phyloP scores from a whole-genome alignment of 768 basidiomycete species.

The Filobasidium floriforme region DNA sequence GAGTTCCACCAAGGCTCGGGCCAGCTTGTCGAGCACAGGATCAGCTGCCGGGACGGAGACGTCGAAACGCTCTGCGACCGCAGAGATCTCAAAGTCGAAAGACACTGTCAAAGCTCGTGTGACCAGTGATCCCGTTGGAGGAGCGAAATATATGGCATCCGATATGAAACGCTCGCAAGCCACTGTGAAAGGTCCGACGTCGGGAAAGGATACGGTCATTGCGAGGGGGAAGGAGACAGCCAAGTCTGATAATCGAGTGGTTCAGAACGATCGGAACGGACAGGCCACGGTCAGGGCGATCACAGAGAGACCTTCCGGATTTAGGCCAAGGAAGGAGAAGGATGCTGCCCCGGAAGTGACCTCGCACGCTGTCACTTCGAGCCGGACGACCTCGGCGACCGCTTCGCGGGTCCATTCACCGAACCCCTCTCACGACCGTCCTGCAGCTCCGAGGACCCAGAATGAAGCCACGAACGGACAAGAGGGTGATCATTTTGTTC shows the following conservation, averaged over 20 bases:
- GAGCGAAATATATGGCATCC: neutral
- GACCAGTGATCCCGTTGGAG: neutral
- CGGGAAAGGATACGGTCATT: neutral
- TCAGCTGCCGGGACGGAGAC: neutral
- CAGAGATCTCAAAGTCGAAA: neutral
- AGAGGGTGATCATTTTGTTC: conserved; percentile 29
- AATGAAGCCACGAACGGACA: neutral
- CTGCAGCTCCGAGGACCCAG: no score
- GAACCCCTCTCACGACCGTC: no score
- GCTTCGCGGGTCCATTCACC: no score
- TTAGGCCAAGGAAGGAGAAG: no score
- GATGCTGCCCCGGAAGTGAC: no score
- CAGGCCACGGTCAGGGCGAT: neutral
- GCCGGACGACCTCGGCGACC: neutral
- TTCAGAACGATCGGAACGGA: neutral
- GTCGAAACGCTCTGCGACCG: neutral
- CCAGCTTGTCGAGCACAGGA: neutral
- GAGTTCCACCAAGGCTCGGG: conserved; percentile 4
- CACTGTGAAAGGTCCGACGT: neutral
- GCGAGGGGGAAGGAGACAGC: neutral
- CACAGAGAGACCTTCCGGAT: neutral
- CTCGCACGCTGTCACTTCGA: no score
- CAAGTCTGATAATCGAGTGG: no score
- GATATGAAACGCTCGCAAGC: neutral
- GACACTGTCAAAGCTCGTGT: neutral